These are phyloP conservation scores for Chaetothyriales sp. DNA, from an alignment of 2,329 filamentous ascomycete species.

Conservation along the genomic window DNA sequence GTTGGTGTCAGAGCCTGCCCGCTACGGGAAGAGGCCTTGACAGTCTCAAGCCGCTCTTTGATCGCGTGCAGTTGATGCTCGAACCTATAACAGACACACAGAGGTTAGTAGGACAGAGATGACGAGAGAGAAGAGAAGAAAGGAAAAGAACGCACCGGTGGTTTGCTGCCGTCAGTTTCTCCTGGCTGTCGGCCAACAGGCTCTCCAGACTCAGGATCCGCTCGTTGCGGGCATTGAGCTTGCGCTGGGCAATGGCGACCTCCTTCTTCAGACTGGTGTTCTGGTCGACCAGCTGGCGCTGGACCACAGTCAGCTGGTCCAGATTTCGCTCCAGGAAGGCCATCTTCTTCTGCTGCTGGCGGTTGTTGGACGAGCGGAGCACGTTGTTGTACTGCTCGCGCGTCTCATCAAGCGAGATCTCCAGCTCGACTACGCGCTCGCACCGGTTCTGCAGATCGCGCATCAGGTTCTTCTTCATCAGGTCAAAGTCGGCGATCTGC, in stretches of 20 bases:
- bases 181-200: conserved; percentile 88
- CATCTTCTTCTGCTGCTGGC: conserved; percentile 99
- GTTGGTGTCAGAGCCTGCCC: conserved; percentile 42
- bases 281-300: conserved; percentile 94
- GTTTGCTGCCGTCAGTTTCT: conserved; percentile 93
- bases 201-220: conserved; percentile 87
- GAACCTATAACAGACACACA: conserved; percentile 48
- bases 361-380: conserved; percentile 87
- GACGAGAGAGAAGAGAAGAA: not conserved
- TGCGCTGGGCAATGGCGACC: conserved; percentile 93
- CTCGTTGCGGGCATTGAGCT: conserved; percentile 91
- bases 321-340: conserved; percentile 96
- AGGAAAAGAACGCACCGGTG: conserved; percentile 59
- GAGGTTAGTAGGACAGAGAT: conserved; percentile 6
- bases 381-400: conserved; percentile 99
- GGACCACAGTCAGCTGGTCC: conserved; percentile 92
- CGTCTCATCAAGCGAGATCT: conserved; percentile 93
- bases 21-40: conserved; percentile 83
- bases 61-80: conserved; percentile 92
- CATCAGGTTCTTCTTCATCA: conserved; percentile 99
- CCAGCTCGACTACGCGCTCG: conserved; percentile 92
- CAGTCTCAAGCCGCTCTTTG: conserved; percentile 92
- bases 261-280: conserved; percentile 97
- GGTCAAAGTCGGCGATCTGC: conserved; percentile 96
- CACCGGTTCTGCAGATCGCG: conserved; percentile 95